phyloP scores from a whole-genome alignment of 768 basidiomycete species.

The Lactarius sanguifluus region DNA sequence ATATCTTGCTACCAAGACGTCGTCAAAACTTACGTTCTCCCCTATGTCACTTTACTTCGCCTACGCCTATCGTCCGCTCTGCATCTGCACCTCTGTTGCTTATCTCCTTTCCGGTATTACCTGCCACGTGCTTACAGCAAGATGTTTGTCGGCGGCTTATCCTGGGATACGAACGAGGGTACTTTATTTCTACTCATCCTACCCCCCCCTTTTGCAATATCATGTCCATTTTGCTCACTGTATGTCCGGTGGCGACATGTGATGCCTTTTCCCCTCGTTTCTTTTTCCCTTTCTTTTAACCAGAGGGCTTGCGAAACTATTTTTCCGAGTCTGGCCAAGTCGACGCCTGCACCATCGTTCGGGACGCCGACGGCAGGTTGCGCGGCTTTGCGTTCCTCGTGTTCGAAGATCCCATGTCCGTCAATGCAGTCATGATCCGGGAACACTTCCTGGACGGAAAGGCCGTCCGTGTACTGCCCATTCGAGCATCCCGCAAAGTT shows the following conservation, averaged over 20 bases:
- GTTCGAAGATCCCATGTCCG: constrained; percentile 88
- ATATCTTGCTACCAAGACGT: constrained; percentile 28
- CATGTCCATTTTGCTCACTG: constrained; percentile 41
- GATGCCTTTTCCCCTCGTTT: constrained; percentile 19
- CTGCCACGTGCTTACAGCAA: constrained; percentile 60
- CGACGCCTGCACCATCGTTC: constrained; percentile 98
- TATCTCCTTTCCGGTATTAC: constrained; percentile 26
- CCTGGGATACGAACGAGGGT: constrained; percentile 99
- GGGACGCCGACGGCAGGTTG: constrained; percentile 90
- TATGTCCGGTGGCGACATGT: constrained; percentile 37
- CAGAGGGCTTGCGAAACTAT: constrained; percentile 80
- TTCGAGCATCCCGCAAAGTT: background rate
- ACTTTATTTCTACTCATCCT: constrained; percentile 42
- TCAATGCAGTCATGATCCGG: constrained; percentile 93
- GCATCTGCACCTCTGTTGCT: constrained; percentile 28
- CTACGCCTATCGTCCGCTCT: constrained; percentile 23
- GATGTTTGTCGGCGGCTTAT: constrained; percentile 99
- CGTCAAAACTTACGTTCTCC: constrained; percentile 27
- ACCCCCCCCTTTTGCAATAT: constrained; percentile 28
- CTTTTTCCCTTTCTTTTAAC: background rate
- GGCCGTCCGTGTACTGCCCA: constrained; percentile 62
- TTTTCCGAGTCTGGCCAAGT: constrained; percentile 96
- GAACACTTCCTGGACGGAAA: constrained; percentile 97
- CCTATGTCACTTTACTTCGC: constrained; percentile 27
- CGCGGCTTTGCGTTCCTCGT: constrained; percentile 98